Base-by-base conservation (phyloP, 331 rosid genomes). In the Stylosanthes scabra region DNA sequence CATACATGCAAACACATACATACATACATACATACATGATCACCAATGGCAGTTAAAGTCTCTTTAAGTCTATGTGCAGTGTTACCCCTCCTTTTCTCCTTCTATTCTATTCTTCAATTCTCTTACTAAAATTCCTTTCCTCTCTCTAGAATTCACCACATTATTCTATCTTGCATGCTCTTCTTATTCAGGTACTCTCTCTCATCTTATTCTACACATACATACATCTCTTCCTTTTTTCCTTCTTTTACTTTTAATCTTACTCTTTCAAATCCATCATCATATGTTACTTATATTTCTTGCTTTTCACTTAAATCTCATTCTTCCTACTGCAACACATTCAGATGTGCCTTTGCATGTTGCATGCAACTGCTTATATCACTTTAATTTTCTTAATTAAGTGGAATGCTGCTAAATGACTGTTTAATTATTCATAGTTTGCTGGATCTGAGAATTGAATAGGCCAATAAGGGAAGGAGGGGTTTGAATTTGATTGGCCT, bases 321-420 rank as follows among this genome's bases (percentile, higher is more conserved):
- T 52, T 66, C 14, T 39, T 54, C 40, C 56, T 7, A 20, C 28
- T 42, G 11, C 10, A 13, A 64, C 60, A 29, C 56, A 61, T 40
- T 68, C 71, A 9, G 50, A 76, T 72, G 15, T 51, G 66, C 71
- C 12, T 60, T 29, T 79, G 87, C 84, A 83, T 83, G 84, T 63
- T 68, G 56, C 84, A 80, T 80, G 80, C 84, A 83, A 75, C 31
- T 29, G 41, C 9, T 41, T 27, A 61, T 42, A 42, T 42, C 66
- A 62, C 57, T 44, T 55, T 29, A 71, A 27, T 25, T 61, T 15
- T 41, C 47, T 59, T 13, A 50, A 4, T 34, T 66, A 34, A 71
- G 9, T 42, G 6, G 39, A 34, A 12, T 51, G 14, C 20, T 39
- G 51, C 20, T 39, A 41, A 3, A 70, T 80, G 10, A 69, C 41